Conservation (phyloP, 768 basidiomycete species). For the Psilocybe sp. region DNA sequence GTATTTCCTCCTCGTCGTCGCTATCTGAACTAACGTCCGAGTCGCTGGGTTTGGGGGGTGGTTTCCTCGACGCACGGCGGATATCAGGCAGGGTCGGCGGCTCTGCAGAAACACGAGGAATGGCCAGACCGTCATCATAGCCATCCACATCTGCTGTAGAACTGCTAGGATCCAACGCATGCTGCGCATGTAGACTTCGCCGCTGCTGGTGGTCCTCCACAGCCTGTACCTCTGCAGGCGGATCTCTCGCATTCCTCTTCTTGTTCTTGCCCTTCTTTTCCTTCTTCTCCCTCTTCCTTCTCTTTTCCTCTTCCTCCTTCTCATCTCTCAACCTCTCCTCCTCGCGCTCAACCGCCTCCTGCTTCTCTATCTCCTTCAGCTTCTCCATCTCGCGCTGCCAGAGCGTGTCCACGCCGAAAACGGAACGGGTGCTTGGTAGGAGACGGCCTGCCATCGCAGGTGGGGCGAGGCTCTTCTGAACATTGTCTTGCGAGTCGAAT, state of each 20-base stretch:
- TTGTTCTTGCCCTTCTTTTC: slow-evolving; percentile 40
- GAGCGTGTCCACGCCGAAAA: slow-evolving; percentile 90
- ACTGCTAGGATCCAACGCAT: too few species aligned
- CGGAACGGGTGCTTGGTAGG: slow-evolving; percentile 53
- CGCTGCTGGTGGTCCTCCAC: background rate
- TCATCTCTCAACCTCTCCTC: slow-evolving; percentile 44
- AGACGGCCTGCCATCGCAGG: slow-evolving; percentile 17
- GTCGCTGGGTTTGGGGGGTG: slow-evolving; percentile 36
- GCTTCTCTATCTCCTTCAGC: slow-evolving; percentile 71
- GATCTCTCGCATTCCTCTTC: slow-evolving; percentile 5
- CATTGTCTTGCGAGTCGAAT: slow-evolving; percentile 49
- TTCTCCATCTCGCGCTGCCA: slow-evolving; percentile 90
- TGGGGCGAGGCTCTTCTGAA: slow-evolving; percentile 24
- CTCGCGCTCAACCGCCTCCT: slow-evolving; percentile 59
- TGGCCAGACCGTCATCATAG: background rate
- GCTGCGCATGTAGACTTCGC: too few species aligned
- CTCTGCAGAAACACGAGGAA: slow-evolving; percentile 17
- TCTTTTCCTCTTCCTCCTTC: slow-evolving; percentile 42
- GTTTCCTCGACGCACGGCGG: slow-evolving; percentile 33
- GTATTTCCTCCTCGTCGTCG: slow-evolving; percentile 22
- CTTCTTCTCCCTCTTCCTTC: slow-evolving; percentile 45
- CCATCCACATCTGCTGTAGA: too few species aligned
- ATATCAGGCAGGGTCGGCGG: slow-evolving; percentile 43
- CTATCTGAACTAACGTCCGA: slow-evolving; percentile 54
- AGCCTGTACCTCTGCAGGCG: slow-evolving; percentile 13